Conservation (phyloP, 768 basidiomycete genomes). For the Hypholoma fasciculare region DNA sequence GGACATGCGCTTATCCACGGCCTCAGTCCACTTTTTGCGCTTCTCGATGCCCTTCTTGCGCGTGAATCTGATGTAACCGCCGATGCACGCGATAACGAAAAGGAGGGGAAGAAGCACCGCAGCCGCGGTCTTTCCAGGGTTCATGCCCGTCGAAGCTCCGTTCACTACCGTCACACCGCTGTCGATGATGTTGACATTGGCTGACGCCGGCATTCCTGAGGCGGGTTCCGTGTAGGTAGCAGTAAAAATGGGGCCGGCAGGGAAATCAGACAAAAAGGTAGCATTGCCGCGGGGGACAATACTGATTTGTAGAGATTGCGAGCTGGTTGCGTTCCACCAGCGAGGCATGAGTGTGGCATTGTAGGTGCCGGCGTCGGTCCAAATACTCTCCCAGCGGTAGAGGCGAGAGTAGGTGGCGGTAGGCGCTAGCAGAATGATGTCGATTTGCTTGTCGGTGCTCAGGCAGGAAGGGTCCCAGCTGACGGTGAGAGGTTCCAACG, state of each 20-base stretch:
- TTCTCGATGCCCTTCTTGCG: constrained; percentile 52
- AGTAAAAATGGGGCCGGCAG: constrained; percentile 70
- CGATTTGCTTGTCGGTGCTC: constrained; percentile 40
- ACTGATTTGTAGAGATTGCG: constrained; percentile 53
- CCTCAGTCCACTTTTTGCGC: constrained; percentile 60
- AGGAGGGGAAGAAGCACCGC: constrained; percentile 72
- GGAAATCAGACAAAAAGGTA: constrained; percentile 50
- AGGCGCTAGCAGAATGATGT: constrained; percentile 71
- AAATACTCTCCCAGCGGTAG: constrained; percentile 58
- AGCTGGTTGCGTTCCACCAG: constrained; percentile 69
- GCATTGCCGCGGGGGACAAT: constrained; percentile 54
- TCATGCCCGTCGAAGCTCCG: constrained; percentile 32
- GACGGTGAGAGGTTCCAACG: constrained; percentile 51
- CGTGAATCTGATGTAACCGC: constrained; percentile 51
- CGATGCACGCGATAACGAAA: constrained; percentile 41
- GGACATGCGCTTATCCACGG: constrained; percentile 81
- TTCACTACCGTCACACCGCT: constrained; percentile 39
- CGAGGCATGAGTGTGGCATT: constrained; percentile 51
- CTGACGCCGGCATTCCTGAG: constrained; percentile 31
- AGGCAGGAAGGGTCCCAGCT: constrained; percentile 67
- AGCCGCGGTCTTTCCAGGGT: constrained; percentile 58
- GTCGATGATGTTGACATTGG: constrained; percentile 37
- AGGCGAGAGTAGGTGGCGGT: constrained; percentile 39
- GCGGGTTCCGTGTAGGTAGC: constrained; percentile 55
- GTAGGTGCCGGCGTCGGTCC: constrained; percentile 48